Conservation (phyloP, 805 yeast genomes). For the Wickerhamomyces chambardii region DNA sequence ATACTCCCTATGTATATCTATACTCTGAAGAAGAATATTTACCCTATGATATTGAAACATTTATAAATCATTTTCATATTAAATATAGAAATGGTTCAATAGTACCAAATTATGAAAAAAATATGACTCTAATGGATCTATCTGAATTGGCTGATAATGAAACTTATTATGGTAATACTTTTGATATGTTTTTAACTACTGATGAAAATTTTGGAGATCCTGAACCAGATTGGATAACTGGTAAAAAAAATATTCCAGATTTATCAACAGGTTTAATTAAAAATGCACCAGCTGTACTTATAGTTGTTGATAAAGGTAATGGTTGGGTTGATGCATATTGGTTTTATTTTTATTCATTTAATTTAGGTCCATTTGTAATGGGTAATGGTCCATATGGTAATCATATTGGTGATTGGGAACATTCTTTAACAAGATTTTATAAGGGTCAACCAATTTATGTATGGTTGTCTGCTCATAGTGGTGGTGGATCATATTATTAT, state of each 20-base stretch:
- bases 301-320: slow-evolving; percentile 87
- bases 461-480: slow-evolving; percentile 99
- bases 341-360: slow-evolving; percentile 93
- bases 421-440: slow-evolving; percentile 76
- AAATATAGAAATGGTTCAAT: slow-evolving; percentile 40
- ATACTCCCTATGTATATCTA: slow-evolving; percentile 73
- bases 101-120: slow-evolving; percentile 15
- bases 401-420: slow-evolving; percentile 99
- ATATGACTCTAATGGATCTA: slow-evolving; percentile 22
- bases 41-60: slow-evolving; percentile 74
- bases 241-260: slow-evolving; percentile 56
- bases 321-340: slow-evolving; percentile 95
- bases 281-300: slow-evolving; percentile 71
- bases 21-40: slow-evolving; percentile 84
- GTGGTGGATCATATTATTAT: slow-evolving; percentile 84
- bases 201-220: slow-evolving; percentile 54
- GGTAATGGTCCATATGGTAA: slow-evolving; percentile 96
- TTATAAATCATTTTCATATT: slow-evolving; percentile 56
- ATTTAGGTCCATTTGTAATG: slow-evolving; percentile 95
- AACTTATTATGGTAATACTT: slow-evolving; percentile 13
- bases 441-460: slow-evolving; percentile 73
- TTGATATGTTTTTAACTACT: slow-evolving; percentile 50
- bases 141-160: slow-evolving; percentile 17
- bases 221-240: slow-evolving; percentile 84
- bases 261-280: slow-evolving; percentile 60